Percentiles rank a stretch among this genome's conserved stretches.
Evolutionary conservation across 768 basidiomycete genomes (phyloP).

Genomic region (Lentinula lateritia): DNA sequence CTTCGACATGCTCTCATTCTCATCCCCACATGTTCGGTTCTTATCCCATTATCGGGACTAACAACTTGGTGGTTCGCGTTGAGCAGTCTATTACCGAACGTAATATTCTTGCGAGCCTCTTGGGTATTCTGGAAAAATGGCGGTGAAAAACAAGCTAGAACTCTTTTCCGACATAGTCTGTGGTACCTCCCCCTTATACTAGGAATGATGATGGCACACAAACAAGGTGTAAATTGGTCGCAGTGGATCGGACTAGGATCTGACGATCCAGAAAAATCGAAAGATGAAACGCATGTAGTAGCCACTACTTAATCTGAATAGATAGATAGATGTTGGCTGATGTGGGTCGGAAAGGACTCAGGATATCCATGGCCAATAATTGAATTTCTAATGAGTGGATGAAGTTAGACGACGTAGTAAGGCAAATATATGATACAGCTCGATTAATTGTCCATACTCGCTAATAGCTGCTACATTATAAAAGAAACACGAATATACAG

Average conservation of each 20-base stretch:
- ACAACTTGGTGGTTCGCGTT: conserved; percentile 90
- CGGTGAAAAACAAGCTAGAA: conserved; percentile 73
- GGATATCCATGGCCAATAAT: too few species aligned
- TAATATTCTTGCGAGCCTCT: conserved; percentile 60
- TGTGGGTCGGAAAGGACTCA: too few species aligned
- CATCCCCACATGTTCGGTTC: conserved; percentile 69
- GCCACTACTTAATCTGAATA: not conserved
- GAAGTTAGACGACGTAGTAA: too few species aligned
- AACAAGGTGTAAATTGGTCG: conserved; percentile 77
- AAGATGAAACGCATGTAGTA: conserved; percentile 4
- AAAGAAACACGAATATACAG: not conserved
- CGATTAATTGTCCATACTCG: conserved; percentile 3
- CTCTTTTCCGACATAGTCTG: conserved; percentile 73
- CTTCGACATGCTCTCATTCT: conserved; percentile 78
- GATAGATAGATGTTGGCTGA: too few species aligned
- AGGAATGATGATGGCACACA: conserved; percentile 93
- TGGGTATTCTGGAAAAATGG: conserved; percentile 69
- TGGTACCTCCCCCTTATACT: conserved; percentile 90
- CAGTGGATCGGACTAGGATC: conserved; percentile 46
- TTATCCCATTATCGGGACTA: conserved; percentile 84
- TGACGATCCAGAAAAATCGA: conserved; percentile 16
- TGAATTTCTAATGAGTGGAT: too few species aligned
- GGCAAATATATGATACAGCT: not conserved
- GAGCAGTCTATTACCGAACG: conserved; percentile 73
- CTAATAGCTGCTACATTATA: not conserved